Base-by-base conservation (phyloP, 306 rosid genomes). In the Dalbergia cultrata region DNA sequence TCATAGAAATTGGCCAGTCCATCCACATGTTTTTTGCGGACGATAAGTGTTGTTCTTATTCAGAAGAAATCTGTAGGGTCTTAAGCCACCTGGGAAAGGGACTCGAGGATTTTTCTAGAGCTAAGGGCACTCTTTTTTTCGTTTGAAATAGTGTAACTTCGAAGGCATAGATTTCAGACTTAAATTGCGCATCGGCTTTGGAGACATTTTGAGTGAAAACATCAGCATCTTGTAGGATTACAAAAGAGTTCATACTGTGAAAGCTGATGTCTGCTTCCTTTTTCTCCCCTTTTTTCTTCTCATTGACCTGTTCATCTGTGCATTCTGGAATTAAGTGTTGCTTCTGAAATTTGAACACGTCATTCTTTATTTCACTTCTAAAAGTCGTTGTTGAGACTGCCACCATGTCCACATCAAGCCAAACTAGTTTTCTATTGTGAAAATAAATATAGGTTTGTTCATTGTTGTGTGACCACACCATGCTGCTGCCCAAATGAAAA, bases 1-100 rank as follows among this genome's bases (percentile, higher is more conserved):
- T 87, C 83, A 80, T 87, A 58, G 89, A 89, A 82, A 83, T 85
- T 64, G 81, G 78, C 75, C 85, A 33, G n/a, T 59, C 52, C 16
- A 68, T 87, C 16, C 89, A 54, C 60, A 54, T 17, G 21, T 54
- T 54, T 54, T 22, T 54, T 54, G 60, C 10, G 7, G 60, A 54
- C 7, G 60, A 54, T 54, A 54, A 54, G 60, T 7, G 60, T 17
- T 54, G 60, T 54, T n/a, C 60, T n/a, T 54, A 54, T n/a, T 54
- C 22, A 54, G 60, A 54, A 17, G 60, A 54, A 5, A 54, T 54
- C 21, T 54, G 7, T 8, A 16, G 4, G 17, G 60, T 54, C 21
- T 54, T 54, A n/a, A 54, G 21, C 10, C 60, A 54, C 60, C 4
- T 54, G 60, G 21, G 60, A 16, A 54, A 54, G 60, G 22, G 22